Percentiles rank a stretch among this genome's conserved stretches.
Evolutionary conservation across 1,139 yeast species (phyloP).

Genomic region (Candida sanyaensis): DNA sequence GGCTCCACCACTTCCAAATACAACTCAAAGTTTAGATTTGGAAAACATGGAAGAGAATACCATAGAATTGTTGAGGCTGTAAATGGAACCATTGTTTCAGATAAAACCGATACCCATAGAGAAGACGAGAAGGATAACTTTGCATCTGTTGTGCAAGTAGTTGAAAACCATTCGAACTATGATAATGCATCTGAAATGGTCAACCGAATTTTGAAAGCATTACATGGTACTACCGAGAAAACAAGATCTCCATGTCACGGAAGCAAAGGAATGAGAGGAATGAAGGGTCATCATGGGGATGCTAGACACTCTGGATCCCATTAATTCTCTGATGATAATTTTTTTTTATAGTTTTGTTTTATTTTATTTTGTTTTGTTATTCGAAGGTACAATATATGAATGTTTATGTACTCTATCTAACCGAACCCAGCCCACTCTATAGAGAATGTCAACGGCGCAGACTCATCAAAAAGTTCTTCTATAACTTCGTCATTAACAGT

Average conservation of each 20-base stretch:
- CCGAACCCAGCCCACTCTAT: slow-evolving; percentile 87
- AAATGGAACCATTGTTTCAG: slow-evolving; percentile 31
- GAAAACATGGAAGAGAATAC: slow-evolving; percentile 25
- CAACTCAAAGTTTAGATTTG: slow-evolving; percentile 26
- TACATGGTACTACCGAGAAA: background rate
- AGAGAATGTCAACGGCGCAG: slow-evolving; percentile 47
- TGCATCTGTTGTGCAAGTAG: background rate
- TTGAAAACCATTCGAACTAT: background rate
- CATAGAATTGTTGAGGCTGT: slow-evolving; percentile 43
- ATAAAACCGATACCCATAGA: background rate
- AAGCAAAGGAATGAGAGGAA: background rate
- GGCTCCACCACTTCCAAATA: slow-evolving; percentile 45
- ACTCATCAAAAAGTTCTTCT: slow-evolving; percentile 13
- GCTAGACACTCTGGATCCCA: background rate
- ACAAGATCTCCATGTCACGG: background rate
- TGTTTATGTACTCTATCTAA: slow-evolving; percentile 19
- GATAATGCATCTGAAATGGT: background rate
- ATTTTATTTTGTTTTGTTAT: background rate
- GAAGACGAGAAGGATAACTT: slow-evolving; percentile 39
- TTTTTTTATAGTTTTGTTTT: background rate
- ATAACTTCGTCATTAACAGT: slow-evolving; percentile 16
- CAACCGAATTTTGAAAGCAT: background rate
- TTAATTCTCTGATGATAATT: background rate
- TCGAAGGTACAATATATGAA: background rate
- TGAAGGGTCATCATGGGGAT: background rate